Evolutionary conservation across 2,329 filamentous ascomycete genomes (phyloP).

Genomic region (Penicillium sp.): DNA sequence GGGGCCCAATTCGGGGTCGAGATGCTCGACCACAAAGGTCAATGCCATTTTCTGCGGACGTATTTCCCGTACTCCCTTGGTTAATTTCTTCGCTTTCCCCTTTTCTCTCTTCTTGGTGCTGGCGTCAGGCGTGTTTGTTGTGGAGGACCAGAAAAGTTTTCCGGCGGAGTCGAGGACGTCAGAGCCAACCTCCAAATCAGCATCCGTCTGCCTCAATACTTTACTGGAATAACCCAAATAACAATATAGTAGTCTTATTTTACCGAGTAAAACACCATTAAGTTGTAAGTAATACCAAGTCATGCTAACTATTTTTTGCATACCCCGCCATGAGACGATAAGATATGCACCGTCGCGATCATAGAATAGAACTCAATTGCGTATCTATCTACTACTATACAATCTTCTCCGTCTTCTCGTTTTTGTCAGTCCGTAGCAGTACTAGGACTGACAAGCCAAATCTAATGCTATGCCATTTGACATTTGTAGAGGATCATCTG

Average conservation of each 20-base stretch:
- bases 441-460: too few species aligned
- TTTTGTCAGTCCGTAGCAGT: too few species aligned
- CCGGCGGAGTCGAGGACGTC: conserved; percentile 13
- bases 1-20: conserved; percentile 86
- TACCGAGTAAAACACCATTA: too few species aligned
- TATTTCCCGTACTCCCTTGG: not conserved
- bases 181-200: not conserved
- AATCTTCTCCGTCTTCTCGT: too few species aligned
- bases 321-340: too few species aligned
- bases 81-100: not conserved
- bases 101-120: not conserved
- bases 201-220: not conserved
- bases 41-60: conserved; percentile 40
- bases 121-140: not conserved
- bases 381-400: too few species aligned
- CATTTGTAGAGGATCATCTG: conserved; percentile 1
- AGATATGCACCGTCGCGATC: too few species aligned
- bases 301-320: too few species aligned
- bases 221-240: not conserved
- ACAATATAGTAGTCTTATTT: too few species aligned
- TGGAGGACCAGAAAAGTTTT: not conserved
- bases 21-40: conserved; percentile 92
- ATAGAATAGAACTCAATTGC: too few species aligned
- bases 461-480: too few species aligned
- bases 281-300: too few species aligned